Base-by-base conservation (phyloP, 2,329 filamentous ascomycete species). In the Beauveria caledonica region DNA sequence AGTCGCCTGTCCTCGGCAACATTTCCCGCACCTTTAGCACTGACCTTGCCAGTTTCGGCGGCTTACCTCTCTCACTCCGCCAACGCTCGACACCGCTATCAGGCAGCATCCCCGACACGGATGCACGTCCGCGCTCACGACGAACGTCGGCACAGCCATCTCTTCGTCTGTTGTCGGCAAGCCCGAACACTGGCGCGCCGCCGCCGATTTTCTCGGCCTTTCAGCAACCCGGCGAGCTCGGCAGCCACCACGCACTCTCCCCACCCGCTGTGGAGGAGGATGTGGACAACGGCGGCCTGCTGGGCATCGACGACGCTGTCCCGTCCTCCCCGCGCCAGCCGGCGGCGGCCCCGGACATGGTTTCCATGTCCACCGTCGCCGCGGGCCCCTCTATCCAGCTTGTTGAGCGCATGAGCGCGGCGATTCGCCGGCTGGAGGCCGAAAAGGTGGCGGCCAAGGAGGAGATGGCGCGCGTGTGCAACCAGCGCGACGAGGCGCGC, bases 371-470 rank as follows among this genome's bases (percentile, higher is more conserved):
- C 1, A 97, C 93, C 0, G 88, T 91, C 9, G 93, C 87, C 0
- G 92, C 93, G 0, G 94, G 94, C 0, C 94, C 94, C 0, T 93
- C 89, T 0, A 93, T 99, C 1, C 93, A 97, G 74, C 83, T 99
- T 1, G 92, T 99, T 17, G 94, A 97, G 75, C 85, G 93, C 58
- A 96, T 99, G 90, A 95, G 90, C 69, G 90, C 92, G 3, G 90
- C 92, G 0, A 92, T 99, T 49, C 88, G 94, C 10, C 85, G 93
- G 6, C 79, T 99, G 0, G 94, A 99, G 71, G 90, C 86, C 53
- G 94, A 99, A 71, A 96, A 96, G 70, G 90, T 94, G 1, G 89
- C 88, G 1, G 86, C 87, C 15, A 91, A 89, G 68, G 94, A 99
- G 70, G 94, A 99, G 72, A 80, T 97, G 64, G 79, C 82, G 0